A percentile compares a stretch with the other conserved stretches of the same genome.
phyloP scores from a whole-genome alignment of 1,284 basidiomycete species.

The Serendipita sp. region DNA sequence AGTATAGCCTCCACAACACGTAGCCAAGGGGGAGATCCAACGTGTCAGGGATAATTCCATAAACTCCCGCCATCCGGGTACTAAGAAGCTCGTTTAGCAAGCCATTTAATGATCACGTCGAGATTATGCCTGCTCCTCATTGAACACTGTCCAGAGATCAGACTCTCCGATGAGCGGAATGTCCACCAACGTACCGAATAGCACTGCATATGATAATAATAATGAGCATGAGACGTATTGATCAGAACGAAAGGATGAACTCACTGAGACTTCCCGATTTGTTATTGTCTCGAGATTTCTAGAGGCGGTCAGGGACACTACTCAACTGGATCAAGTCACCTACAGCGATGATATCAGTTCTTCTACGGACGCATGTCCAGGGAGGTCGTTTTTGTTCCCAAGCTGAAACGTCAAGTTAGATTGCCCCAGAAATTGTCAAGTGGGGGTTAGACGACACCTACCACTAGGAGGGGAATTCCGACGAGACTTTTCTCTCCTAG shows the following conservation, averaged over 20 bases:
- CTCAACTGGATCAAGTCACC: conserved; percentile 17
- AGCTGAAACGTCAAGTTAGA: conserved; percentile 31
- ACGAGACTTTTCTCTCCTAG: conserved; percentile 58
- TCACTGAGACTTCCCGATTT: conserved; percentile 73
- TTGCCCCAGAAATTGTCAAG: background rate
- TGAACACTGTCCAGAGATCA: conserved; percentile 43
- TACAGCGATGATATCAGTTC: conserved; percentile 77
- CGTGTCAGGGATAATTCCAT: too few species aligned
- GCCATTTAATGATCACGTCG: conserved; percentile 35
- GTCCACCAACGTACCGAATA: conserved; percentile 46
- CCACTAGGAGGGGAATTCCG: conserved; percentile 80
- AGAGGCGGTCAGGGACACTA: conserved; percentile 11
- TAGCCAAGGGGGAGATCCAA: too few species aligned
- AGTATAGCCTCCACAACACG: too few species aligned
- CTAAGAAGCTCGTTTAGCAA: conserved; percentile 17
- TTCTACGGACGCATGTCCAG: conserved; percentile 66
- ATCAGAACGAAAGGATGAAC: conserved; percentile 21
- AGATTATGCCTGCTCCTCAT: conserved; percentile 93
- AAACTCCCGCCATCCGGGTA: background rate
- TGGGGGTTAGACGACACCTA: conserved; percentile 22
- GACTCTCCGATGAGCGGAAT: background rate
- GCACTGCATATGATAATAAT: conserved; percentile 34
- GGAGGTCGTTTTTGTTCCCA: conserved; percentile 91
- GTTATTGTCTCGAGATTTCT: conserved; percentile 72
- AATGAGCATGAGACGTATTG: background rate